Evolutionary conservation across 192 early-diverging fungal genomes (phyloP).

Genomic region (Helicostylum pulchrum): DNA sequence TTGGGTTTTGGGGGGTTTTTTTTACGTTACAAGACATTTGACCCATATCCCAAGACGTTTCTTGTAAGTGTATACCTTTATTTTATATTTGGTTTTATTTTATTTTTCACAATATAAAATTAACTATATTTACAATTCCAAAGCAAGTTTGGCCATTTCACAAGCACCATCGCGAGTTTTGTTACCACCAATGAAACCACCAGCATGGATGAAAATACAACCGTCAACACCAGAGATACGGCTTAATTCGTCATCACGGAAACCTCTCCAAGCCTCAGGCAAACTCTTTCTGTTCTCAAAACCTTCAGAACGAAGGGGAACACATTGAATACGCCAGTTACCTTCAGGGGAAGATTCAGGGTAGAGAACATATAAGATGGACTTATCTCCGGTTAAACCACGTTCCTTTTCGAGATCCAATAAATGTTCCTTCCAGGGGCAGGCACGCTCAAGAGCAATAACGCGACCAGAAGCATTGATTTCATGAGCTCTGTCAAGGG

Average conservation of each 20-base stretch:
- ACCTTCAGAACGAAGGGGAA: constrained; percentile 50
- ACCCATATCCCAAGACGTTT: no score
- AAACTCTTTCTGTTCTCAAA: constrained; percentile 75
- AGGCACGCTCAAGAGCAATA: constrained; percentile 76
- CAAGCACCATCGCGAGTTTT: constrained; percentile 72
- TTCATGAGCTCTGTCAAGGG: constrained; percentile 51
- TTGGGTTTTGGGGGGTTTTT: no score
- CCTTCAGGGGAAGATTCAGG: constrained; percentile 57
- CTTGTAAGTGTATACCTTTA: no score
- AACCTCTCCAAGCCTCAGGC: constrained; percentile 73
- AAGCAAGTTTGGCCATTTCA: constrained; percentile 59
- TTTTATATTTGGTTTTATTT: no score
- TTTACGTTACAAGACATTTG: no score
- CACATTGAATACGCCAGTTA: constrained; percentile 79
- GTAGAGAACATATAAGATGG: constrained; percentile 75
- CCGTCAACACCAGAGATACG: constrained; percentile 71
- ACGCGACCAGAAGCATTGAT: constrained; percentile 76
- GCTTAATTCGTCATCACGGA: constrained; percentile 81
- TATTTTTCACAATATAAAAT: neutral
- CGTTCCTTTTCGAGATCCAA: constrained; percentile 62
- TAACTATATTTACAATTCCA: constrained; percentile 38
- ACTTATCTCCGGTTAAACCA: constrained; percentile 44
- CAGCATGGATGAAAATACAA: constrained; percentile 87
- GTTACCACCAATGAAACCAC: constrained; percentile 53
- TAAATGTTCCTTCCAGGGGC: constrained; percentile 95